Base-by-base conservation (phyloP, 2,329 filamentous ascomycete species). In the Neospermospora avenae region DNA sequence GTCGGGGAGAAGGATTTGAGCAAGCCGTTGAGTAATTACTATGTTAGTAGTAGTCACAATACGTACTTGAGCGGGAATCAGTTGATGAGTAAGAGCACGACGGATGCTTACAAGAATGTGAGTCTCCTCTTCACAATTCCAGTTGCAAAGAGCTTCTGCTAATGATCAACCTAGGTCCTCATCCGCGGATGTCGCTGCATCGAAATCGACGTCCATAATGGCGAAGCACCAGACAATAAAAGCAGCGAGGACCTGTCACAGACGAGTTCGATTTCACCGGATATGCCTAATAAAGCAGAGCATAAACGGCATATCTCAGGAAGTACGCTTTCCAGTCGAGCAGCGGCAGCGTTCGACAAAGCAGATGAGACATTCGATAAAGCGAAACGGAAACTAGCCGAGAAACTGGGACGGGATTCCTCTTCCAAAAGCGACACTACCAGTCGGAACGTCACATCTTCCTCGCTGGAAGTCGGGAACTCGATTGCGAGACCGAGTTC, bases 131-230 rank as follows among this genome's bases (percentile, higher is more conserved):
- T 31, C 2, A 31, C 5, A 10, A 31, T 5, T 31, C 28, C 28
- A 49, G 28, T 24, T 31, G 18, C 10, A 34, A 22, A 41, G 22
- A 22, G 44, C 25, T 34, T 28, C 22, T 55, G 41, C 61, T 65
- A 41, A 68, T 28, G 18, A 37, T 5, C 20, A 6, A 31, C 28
- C 28, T 20, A 90, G 82, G 88, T 89, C 13, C 84, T 97, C 13
- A 79, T 84, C 37, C 82, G 85, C 55, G 90, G 90, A 51, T 96
- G 93, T 70, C 86, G 93, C 63, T 97, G 92, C 70, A 91, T 97
- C 49, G 93, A 97, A 73, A 95, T 97, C 58, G 93, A 97, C 71
- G 91, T 97, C 3, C 96, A 93, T 90, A 90, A 97, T 73, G 90
- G 91, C 13, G 78, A 83, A 49, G 68, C 72, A 6, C 57, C 70